Evolutionary conservation across 208 protist genomes (phyloP), one percentile per base, ranked within the genome.

Genomic region (Leishmania lainsoni): DNA sequence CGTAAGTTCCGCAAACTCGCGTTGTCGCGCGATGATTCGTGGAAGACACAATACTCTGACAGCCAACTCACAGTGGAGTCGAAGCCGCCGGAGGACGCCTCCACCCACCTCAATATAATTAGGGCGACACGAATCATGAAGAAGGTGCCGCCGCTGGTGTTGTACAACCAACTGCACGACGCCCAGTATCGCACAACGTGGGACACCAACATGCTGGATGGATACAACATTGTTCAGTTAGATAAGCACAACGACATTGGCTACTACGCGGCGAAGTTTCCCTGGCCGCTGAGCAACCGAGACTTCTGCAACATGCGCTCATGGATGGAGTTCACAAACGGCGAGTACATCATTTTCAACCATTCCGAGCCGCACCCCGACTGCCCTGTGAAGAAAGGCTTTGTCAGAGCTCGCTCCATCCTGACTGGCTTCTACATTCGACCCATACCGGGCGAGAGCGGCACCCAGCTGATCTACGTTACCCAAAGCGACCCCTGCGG

Each of bases 331-430:
- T 96, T 97, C 79, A 90, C 86, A 17, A 95, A 97, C 77, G 93
- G 92, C 10, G 94, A 98, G 78, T 98, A 91, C 79, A 87, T 98
- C 74, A 98, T 98, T 61, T 97, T 98, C 80, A 98, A 98, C 84
- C 94, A 97, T 88, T 97, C 95, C 32, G 93, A 91, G 58, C 83
- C 91, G 35, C 95, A 98, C 82, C 79, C 49, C 10, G 79, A 87
- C 51, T 97, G 94, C 79, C 95, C 95, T 1, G 84, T 72, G 35
- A 96, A 94, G 80, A 95, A 95, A 61, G 76, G 76, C 20, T 96
- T 96, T 78, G 81, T 98, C 29, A 86, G 95, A 6, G 95, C 91
- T 3, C 83, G 87, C 66, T 98, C 95, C 1, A 96, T 97, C 61
- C 76, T 97, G 9, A 93, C 91, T 0, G 95, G 95, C 9, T 98